Evolutionary conservation across 192 early-diverging fungal species (phyloP), one percentile per base, ranked within the genome.

Genomic region (Backusella psychrophila): DNA sequence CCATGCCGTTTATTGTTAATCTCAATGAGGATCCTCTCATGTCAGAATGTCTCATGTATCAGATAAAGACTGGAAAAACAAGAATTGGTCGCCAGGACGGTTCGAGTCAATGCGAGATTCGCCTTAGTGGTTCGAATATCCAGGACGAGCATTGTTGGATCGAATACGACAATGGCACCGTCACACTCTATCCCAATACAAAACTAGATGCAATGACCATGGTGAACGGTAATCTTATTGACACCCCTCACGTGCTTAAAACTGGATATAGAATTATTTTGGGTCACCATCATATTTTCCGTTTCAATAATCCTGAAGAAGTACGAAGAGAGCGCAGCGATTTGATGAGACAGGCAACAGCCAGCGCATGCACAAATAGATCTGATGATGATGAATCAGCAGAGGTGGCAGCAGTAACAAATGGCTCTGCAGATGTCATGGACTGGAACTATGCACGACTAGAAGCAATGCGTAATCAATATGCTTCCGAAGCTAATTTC

Each of bases 11-110:
- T 80, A 85, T 97, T 59, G 90, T 97, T 59, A 97, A 96, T 74
- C 87, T 95, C 21, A 95, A 93, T 77, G 95, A 96, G 77, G 93
- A 97, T 79, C 93, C 95, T 52, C 86, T 93, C 26, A 92, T 94
- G 91, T 93, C 93, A 17, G 95, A 97, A 77, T 96, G 94, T 71
- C 86, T 97, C 9, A 89, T 97, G 29, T 96, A 96, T 83, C 92
- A 93, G 66, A 83, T 97, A 69, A 92, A 92, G 44, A 85, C 85
- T 1, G 96, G 96, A 11, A 82, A 74, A 14, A 94, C 94, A 0
- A 72, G 82, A 1, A 94, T 95, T n/a, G 95, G 94, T 3, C 78
- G 85, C 0, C 75, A 85, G n/a, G 83, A 88, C 4, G 83, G 83
- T 6, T 69, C 83, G 15, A 69, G 66, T 1, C 84, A 75, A 5